Base-by-base conservation (phyloP, 1,284 basidiomycete genomes). In the Cryptococcus sp. region DNA sequence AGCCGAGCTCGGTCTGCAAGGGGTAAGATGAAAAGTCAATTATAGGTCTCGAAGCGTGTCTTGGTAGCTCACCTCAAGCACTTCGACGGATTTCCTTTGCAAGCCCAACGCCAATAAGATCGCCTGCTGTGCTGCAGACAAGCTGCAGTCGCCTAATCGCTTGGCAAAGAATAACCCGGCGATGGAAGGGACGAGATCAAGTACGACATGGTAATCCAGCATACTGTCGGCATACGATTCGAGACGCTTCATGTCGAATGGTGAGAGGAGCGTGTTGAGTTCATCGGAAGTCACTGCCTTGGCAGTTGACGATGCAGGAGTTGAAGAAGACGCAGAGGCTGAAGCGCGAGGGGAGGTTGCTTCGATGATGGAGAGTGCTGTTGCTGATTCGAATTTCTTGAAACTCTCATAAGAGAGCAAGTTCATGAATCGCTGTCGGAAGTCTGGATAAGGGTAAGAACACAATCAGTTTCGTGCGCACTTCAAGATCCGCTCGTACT, bases 151-250 rank as follows among this genome's bases (percentile, higher is more conserved):
- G 49, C 81, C 52, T 54, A 93, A 80, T 20, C 88, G 84, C 58
- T 85, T 83, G 67, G 89, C 86, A 76, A 99, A 99, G 80, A 90
- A 96, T 5, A 98, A 81, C 16, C 82, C 79, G 0, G 91, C 87
- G 38, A 95, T 79, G 0, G 81, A 83, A 0, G 96, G 94, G 4
- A 99, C 81, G 16, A 99, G 83, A 76, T 99, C 96, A 49, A 99
- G 82, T 57, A 99, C 86, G 68, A 97, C 91, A 74, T 97, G 93
- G 73, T 95, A 96, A 77, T 99, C 96, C 48, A 99, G 83, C 85
- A 90, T 87, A 78, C 94, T 96, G 77, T 95, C 93, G 5, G 92
- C 89, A 69, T 99, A 99, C 6, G 94, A 90, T 66, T 95, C 90
- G 38, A 99, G 84, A 2, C 96, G 87, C 79, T 98, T 98, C 69